Evolutionary conservation across 352 stramenopile species (phyloP).

Genomic region (Globisporangium orthogonon): DNA sequence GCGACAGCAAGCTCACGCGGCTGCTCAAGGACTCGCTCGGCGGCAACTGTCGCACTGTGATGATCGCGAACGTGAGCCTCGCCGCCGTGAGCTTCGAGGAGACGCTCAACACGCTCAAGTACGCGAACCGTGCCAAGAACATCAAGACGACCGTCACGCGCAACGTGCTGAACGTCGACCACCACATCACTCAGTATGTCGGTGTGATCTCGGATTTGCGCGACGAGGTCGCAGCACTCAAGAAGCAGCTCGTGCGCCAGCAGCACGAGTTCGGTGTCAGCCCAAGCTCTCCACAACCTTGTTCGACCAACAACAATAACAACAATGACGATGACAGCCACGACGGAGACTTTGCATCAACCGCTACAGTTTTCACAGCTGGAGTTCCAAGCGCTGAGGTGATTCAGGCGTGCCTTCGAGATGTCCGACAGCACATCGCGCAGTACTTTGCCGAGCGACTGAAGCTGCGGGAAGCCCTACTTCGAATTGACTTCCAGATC

Average conservation of each 20-base stretch:
- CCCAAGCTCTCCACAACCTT: not conserved
- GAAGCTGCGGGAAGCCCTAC: slow-evolving; percentile 58
- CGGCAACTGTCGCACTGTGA: slow-evolving; percentile 86
- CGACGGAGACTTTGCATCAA: not conserved
- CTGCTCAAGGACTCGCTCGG: slow-evolving; percentile 86
- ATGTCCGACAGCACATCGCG: slow-evolving; percentile 68
- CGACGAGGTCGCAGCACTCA: slow-evolving; percentile 82
- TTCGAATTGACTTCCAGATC: slow-evolving; percentile 74
- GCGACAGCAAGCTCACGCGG: slow-evolving; percentile 85
- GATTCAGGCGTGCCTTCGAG: slow-evolving; percentile 13
- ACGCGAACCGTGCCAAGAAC: slow-evolving; percentile 86
- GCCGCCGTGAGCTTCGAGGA: slow-evolving; percentile 81
- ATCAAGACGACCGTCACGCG: slow-evolving; percentile 85
- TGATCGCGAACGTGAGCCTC: slow-evolving; percentile 87
- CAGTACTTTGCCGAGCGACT: slow-evolving; percentile 85
- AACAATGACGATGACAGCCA: slow-evolving; percentile 19
- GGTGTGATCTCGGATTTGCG: slow-evolving; percentile 80
- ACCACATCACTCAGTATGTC: slow-evolving; percentile 85
- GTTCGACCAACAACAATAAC: not conserved
- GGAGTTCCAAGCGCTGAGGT: not conserved
- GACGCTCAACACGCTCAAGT: slow-evolving; percentile 88
- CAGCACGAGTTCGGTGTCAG: slow-evolving; percentile 9
- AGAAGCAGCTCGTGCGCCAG: slow-evolving; percentile 40
- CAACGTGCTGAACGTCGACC: slow-evolving; percentile 87
- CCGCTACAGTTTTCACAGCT: not conserved